Evolutionary conservation across 768 basidiomycete species (phyloP), one percentile per base, ranked within the genome.

Genomic region (Suillus discolor): DNA sequence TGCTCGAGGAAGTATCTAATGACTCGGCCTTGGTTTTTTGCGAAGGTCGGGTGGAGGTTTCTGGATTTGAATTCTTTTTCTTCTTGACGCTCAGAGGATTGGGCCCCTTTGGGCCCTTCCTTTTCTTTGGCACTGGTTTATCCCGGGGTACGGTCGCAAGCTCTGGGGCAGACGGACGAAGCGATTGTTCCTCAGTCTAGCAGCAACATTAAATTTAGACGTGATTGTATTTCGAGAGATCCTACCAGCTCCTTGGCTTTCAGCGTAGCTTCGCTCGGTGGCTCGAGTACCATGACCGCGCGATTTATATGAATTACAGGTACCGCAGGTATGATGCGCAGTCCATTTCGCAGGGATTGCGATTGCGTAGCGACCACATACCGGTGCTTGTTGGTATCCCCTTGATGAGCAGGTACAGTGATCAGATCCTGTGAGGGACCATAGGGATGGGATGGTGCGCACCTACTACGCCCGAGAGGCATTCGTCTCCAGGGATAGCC

Each of bases 61-160:
- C 45, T 18, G 66, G 38, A 70, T 51, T 51, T 51, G 69, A 57
- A 71, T 86, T 87, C 77, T 93, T 96, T 83, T 95, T 97, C 84
- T 94, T 97, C 83, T 94, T 96, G 54, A 96, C 80, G 66, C 94
- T 96, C 4, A 98, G 84, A 9, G 97, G 94, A 79, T 98, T 99
- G 1, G 96, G 95, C 0, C 86, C 93, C 73, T 94, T 96, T 0
- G 91, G 90, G 0, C 87, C 89, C 71, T 86, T 92, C 69, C 77
- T 79, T 72, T 81, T 87, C 74, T 86, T 91, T 67, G 80, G 82
- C 15, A 74, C 74, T 62, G 42, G 71, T 25, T 44, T 70, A 16
- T 78, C 77, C 3, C 79, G 66, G 20, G 79, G 74, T 15, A 87
- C 74, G 8, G 83, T 73, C 9, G 81, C 77, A 51, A 77, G 70